phyloP scores from a whole-genome alignment of 768 basidiomycete genomes.

The Rhizopogon sp. region DNA sequence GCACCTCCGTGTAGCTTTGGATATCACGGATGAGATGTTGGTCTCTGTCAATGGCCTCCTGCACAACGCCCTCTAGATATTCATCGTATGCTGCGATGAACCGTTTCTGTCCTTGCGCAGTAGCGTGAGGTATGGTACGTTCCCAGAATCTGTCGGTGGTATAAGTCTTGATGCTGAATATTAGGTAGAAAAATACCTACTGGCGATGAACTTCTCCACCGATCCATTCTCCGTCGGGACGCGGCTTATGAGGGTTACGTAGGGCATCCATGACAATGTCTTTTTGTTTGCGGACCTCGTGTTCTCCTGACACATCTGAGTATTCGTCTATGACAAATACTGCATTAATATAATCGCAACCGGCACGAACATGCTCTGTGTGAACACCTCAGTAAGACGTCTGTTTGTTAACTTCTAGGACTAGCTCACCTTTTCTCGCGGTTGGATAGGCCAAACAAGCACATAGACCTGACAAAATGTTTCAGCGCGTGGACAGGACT shows the following conservation, averaged over 20 bases:
- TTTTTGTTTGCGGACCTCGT: not conserved
- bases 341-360: slow-evolving; percentile 27
- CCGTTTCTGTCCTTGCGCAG: too few relatives aligned
- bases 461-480: not conserved
- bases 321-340: slow-evolving; percentile 28
- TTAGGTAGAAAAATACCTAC: too few relatives aligned
- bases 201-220: too few relatives aligned
- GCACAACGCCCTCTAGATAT: too few relatives aligned
- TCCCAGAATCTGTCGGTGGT: too few relatives aligned
- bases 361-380: slow-evolving; percentile 18
- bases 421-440: not conserved
- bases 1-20: too few relatives aligned
- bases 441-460: not conserved
- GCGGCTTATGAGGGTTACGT: not conserved
- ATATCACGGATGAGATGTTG: too few relatives aligned
- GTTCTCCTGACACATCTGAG: slow-evolving; percentile 15
- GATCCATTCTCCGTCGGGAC: slow-evolving; percentile 10
- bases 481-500: not conserved
- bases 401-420: not conserved
- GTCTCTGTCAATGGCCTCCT: too few relatives aligned
- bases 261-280: slow-evolving; percentile 7
- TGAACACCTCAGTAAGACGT: not conserved
- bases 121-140: too few relatives aligned
- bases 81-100: too few relatives aligned
- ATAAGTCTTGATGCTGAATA: too few relatives aligned